Evolutionary conservation across 1,284 basidiomycete genomes (phyloP).

Genomic region (Bondarzewia mesenterica): DNA sequence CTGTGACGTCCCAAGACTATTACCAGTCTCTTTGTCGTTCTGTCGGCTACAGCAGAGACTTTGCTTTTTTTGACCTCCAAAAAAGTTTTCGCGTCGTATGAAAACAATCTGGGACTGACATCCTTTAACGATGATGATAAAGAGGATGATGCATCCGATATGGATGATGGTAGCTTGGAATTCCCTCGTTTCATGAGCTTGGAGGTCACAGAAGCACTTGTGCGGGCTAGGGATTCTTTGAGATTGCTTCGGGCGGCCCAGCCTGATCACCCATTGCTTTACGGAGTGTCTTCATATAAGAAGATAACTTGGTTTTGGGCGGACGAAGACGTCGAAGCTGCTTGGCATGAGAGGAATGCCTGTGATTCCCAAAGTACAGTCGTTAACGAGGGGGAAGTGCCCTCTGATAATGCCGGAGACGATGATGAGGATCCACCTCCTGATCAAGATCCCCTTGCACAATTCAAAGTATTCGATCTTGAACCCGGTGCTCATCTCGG

Average conservation of each 20-base stretch:
- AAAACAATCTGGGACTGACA: background rate
- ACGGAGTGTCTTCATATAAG: slow-evolving; percentile 16
- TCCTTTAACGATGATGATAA: slow-evolving; percentile 20
- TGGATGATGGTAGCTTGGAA: slow-evolving; percentile 22
- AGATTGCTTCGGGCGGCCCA: slow-evolving; percentile 51
- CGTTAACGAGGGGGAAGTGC: background rate
- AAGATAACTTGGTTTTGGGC: slow-evolving; percentile 63
- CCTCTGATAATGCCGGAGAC: background rate
- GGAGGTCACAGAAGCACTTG: slow-evolving; percentile 40
- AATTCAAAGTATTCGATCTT: slow-evolving; percentile 55
- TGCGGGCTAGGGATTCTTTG: slow-evolving; percentile 58
- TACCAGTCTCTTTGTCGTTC: slow-evolving; percentile 44
- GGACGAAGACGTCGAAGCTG: slow-evolving; percentile 35
- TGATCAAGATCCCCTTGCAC: slow-evolving; percentile 22
- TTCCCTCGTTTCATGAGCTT: slow-evolving; percentile 56
- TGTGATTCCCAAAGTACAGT: slow-evolving; percentile 2
- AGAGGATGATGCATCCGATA: slow-evolving; percentile 26
- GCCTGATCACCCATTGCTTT: slow-evolving; percentile 49
- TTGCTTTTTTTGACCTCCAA: slow-evolving; percentile 10
- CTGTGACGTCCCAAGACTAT: slow-evolving; percentile 52
- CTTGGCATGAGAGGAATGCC: slow-evolving; percentile 23
- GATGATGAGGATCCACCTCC: background rate
- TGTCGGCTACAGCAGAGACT: slow-evolving; percentile 43
- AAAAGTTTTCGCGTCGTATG: slow-evolving; percentile 2
- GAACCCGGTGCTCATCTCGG: slow-evolving; percentile 43